Base-by-base conservation (phyloP, 768 basidiomycete genomes). In the Nidula microcarpa region DNA sequence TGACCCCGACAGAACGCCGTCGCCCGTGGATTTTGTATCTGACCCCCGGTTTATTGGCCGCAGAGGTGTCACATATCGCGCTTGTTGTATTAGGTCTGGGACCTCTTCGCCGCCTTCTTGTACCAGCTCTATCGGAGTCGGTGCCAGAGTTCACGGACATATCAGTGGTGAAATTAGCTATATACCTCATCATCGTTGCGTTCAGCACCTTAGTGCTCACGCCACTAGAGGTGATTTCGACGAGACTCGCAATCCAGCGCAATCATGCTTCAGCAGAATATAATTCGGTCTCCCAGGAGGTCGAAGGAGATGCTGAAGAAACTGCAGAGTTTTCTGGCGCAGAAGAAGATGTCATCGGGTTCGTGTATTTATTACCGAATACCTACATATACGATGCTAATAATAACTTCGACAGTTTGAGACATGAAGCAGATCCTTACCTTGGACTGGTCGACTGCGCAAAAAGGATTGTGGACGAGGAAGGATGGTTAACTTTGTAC, bases 331-430 rank as follows among this genome's bases (percentile, higher is more conserved):
- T 83, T 59, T 75, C 81, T 23, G 87, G 86, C 13, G 68, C 74
- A 5, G 84, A 87, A 30, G 91, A 94, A 61, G 91, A 94, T 58
- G 91, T 94, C 14, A 91, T 94, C 56, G 90, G 89, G 88, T 89
- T 58, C 49, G 84, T 61, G 30, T 64, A 30, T 36, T 30, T 43
- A 51, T 35, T 45, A 33, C 48, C 51, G 36, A 46, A 16, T 18
- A 39, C 33, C 37, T 3, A 23, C 30, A 32, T 45, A 32, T 23
- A 33, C 43, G 6, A 44, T 51, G 44, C 37, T 60, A 47, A 61
- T 23, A 56, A 45, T 39, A 53, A 6, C 7, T 32, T 49, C 41
- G 51, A 11, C 52, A 90, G 89, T 9, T 71, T 92, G 59, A 80
- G 91, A 56, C 82, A 77, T 53, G 91, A 91, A 66, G 82, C 77